Percentiles rank a stretch among this genome's conserved stretches.
Evolutionary conservation across 192 early-diverging fungal genomes (phyloP).

Genomic region (Kappamyces sp.): DNA sequence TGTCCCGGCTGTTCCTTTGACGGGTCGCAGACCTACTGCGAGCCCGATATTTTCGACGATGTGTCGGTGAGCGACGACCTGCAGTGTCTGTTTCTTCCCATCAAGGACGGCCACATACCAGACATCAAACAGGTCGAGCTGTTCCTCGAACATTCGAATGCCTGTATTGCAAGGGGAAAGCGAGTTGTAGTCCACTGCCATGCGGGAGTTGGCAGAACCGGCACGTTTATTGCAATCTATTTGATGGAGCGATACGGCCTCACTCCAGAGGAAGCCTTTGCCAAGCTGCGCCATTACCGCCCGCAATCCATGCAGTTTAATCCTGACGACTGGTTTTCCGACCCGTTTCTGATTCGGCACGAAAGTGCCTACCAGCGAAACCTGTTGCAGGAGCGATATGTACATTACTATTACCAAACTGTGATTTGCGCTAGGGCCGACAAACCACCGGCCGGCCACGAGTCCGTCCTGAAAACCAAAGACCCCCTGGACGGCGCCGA

Average conservation of each 20-base stretch:
- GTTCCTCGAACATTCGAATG: slow-evolving; percentile 29
- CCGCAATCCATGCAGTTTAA: slow-evolving; percentile 47
- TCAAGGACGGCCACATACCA: slow-evolving; percentile 41
- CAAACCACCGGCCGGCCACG: neutral
- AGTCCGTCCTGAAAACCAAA: too few species aligned
- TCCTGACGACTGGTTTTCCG: slow-evolving; percentile 36
- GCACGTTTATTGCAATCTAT: slow-evolving; percentile 41
- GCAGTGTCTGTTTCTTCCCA: slow-evolving; percentile 36
- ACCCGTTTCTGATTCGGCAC: slow-evolving; percentile 30
- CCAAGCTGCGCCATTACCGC: slow-evolving; percentile 26
- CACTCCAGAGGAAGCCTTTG: slow-evolving; percentile 31
- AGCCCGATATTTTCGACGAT: slow-evolving; percentile 36
- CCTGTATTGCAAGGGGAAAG: slow-evolving; percentile 26
- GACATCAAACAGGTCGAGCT: slow-evolving; percentile 25
- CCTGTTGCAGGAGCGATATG: slow-evolving; percentile 34
- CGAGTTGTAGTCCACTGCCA: slow-evolving; percentile 46
- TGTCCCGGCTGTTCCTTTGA: slow-evolving; percentile 19
- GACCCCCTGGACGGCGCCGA: too few species aligned
- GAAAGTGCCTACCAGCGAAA: slow-evolving; percentile 27
- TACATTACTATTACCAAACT: slow-evolving; percentile 23
- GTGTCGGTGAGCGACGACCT: slow-evolving; percentile 19
- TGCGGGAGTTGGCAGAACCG: slow-evolving; percentile 47
- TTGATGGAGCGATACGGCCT: slow-evolving; percentile 40
- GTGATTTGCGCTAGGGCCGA: too few species aligned
- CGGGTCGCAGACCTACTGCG: slow-evolving; percentile 20